These are phyloP conservation scores for Candida caryicola DNA, from an alignment of 805 yeast genomes.

Conservation along the genomic window DNA sequence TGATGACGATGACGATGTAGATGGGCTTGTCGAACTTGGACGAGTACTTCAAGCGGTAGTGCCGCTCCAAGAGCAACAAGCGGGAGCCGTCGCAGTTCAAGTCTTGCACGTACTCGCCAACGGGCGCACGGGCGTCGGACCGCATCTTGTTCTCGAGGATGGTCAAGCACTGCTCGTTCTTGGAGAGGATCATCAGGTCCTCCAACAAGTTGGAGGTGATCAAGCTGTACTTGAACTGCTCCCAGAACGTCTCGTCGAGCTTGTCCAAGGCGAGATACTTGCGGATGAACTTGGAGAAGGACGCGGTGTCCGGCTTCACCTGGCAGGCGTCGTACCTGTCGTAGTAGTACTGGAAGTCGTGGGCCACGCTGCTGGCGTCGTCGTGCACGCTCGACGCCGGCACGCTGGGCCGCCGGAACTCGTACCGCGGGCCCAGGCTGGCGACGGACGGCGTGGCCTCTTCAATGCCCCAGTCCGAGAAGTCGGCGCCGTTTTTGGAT, in stretches of 20 bases:
- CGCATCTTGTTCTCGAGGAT: constrained; percentile 7
- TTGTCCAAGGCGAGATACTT: constrained; percentile 26
- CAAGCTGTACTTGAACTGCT: constrained; percentile 40
- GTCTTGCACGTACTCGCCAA: constrained; percentile 2
- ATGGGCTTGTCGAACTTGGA: constrained; percentile 9
- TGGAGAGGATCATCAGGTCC: constrained; percentile 41
- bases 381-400: neutral
- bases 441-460: constrained; percentile 11
- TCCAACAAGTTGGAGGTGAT: constrained; percentile 38
- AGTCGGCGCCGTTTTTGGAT: constrained; percentile 10
- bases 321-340: constrained; percentile 10
- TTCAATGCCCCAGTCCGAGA: constrained; percentile 41
- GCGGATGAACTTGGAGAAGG: constrained; percentile 18
- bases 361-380: neutral
- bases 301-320: constrained; percentile 15
- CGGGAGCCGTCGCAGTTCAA: constrained; percentile 21
- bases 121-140: neutral
- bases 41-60: constrained; percentile 16
- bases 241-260: constrained; percentile 28
- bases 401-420: neutral
- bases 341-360: constrained; percentile 13
- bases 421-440: neutral
- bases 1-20: constrained; percentile 19
- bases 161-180: constrained; percentile 35
- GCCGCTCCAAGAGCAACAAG: constrained; percentile 13